These are phyloP conservation scores for Diddensiella santjacobensis DNA, from an alignment of 805 yeast species.

Conservation along the genomic window DNA sequence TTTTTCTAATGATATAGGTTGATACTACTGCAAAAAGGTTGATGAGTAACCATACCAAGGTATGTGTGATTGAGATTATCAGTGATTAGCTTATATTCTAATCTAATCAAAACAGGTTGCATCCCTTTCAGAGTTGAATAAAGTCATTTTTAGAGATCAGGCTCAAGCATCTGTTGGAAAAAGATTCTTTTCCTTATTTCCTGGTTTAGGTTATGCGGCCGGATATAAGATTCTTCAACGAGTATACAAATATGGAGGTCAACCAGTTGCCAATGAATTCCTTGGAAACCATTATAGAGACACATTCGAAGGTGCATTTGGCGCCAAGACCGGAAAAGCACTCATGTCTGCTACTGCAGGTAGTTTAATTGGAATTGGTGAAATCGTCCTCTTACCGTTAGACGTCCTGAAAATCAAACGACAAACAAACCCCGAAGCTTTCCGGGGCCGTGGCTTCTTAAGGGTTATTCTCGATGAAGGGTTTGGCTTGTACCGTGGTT, in stretches of 20 bases:
- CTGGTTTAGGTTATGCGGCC: constrained; percentile 98
- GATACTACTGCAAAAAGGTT: constrained; percentile 96
- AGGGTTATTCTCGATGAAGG: constrained; percentile 89
- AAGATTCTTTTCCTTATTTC: constrained; percentile 81
- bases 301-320: constrained; percentile 71
- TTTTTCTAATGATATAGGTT: constrained; percentile 37
- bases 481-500: constrained; percentile 88
- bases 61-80: background rate
- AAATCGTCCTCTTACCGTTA: constrained; percentile 88
- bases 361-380: constrained; percentile 95
- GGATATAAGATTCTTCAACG: constrained; percentile 93
- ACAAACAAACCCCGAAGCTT: constrained; percentile 99
- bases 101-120: too few relatives aligned
- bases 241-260: constrained; percentile 98
- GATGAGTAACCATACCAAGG: constrained; percentile 80
- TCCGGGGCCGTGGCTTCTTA: constrained; percentile 94
- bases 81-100: constrained; percentile 38
- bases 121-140: constrained; percentile 63
- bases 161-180: constrained; percentile 67
- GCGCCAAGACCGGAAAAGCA: constrained; percentile 96
- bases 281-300: constrained; percentile 69
- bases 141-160: constrained; percentile 80
- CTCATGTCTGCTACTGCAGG: constrained; percentile 96
- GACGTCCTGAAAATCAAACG: constrained; percentile 90
- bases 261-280: constrained; percentile 95